These are phyloP conservation scores for Choanephora cucurbitarum DNA, from an alignment of 371 early-diverging fungal genomes.

Conservation along the genomic window DNA sequence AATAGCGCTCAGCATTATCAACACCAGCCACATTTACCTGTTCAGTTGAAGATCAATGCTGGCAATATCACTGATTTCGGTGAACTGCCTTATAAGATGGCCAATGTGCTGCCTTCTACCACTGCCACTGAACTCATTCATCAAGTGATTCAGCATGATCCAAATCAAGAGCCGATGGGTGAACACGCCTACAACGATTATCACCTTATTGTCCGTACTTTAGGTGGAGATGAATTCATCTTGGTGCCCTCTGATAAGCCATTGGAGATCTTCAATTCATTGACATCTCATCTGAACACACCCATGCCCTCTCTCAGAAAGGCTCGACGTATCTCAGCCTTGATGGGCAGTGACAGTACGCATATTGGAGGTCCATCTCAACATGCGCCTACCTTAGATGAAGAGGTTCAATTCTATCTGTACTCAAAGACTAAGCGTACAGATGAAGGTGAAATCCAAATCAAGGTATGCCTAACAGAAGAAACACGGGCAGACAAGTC, in stretches of 20 bases:
- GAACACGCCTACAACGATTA: slow-evolving; percentile 31
- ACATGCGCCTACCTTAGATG: slow-evolving; percentile 10
- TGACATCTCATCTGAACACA: slow-evolving; percentile 54
- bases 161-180: slow-evolving; percentile 32
- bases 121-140: slow-evolving; percentile 56
- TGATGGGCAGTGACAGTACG: slow-evolving; percentile 38
- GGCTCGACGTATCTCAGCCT: slow-evolving; percentile 51
- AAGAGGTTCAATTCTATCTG: slow-evolving; percentile 44
- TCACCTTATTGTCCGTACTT: slow-evolving; percentile 42
- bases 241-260: slow-evolving; percentile 55
- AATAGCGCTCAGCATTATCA: neutral
- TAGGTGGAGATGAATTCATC: slow-evolving; percentile 40
- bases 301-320: slow-evolving; percentile 53
- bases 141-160: slow-evolving; percentile 30
- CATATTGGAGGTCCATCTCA: slow-evolving; percentile 44
- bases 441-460: slow-evolving; percentile 42
- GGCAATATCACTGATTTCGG: slow-evolving; percentile 54
- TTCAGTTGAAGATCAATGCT: slow-evolving; percentile 44
- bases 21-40: slow-evolving; percentile 7
- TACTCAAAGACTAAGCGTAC: slow-evolving; percentile 33
- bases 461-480: slow-evolving; percentile 41
- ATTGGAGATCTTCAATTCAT: slow-evolving; percentile 51
- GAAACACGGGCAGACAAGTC: slow-evolving; percentile 43
- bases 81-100: slow-evolving; percentile 29
- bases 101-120: slow-evolving; percentile 45